Base-by-base conservation (phyloP, 2,329 filamentous ascomycete genomes). In the Tolypocladium album region DNA sequence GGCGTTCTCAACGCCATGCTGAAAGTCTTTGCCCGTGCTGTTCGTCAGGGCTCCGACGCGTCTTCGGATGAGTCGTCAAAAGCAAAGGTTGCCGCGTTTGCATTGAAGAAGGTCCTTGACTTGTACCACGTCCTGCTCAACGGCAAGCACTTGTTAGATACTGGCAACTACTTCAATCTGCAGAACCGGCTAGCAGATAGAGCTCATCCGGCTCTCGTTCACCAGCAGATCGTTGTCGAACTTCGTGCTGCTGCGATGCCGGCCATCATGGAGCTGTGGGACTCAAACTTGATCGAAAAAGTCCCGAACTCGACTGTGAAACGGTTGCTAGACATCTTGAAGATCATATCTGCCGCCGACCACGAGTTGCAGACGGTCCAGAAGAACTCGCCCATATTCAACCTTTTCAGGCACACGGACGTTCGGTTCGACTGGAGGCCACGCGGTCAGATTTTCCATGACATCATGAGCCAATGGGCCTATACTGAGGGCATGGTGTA, bases 211-310 rank as follows among this genome's bases (percentile, higher is more conserved):
- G 75, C 75, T 31, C 66, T 71, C 27, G 69, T 78, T 12, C 81
- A 86, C 17, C 79, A 84, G 1, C 93, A 97, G 67, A 88, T 97
- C 59, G 78, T 97, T 17, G 86, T 97, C 7, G 93, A 97, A 71
- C 75, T 97, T 50, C 88, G 94, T 50, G 85, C 89, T 74, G 84
- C 87, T 34, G 84, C 97, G 34, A 76, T 97, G 17, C 90, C 92
- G 0, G 84, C 88, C 55, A 82, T 94, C 47, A 82, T 83, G 60
- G 82, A 87, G 55, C 82, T 97, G 36, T 99, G 94, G 95, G 86
- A 90, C 65, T 95, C 92, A 1, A 79, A 85, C 34, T 84, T 96
- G 56, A 84, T 94, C 22, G 91, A 96, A 66, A 92, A 90, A 67
- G 84, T 91, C 1, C 86, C 89, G 3, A 87, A 86, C 31, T 82